Base-by-base conservation (phyloP, 208 protist species). In the Crithidia expoeki region DNA sequence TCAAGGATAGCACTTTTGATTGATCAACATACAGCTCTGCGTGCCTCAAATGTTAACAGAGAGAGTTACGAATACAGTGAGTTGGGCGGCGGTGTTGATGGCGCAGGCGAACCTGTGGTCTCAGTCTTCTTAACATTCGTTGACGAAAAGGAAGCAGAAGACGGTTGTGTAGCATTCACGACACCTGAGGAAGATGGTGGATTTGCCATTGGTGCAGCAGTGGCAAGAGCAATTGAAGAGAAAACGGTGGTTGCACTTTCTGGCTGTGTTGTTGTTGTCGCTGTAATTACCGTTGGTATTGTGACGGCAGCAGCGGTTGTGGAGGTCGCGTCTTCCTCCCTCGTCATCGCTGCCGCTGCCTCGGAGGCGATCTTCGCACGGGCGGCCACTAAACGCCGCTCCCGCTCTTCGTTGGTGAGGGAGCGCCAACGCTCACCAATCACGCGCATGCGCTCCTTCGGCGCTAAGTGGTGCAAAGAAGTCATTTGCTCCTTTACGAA, bases 401-500 rank as follows among this genome's bases (percentile, higher is more conserved):
- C 47, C 7, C 74, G 65, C 32, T 82, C 84, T 12, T 74, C 70
- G 17, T 38, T 62, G 16, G 74, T 79, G 14, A 86, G 63, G 4
- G 65, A 70, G 23, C 78, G 80, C 86, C 89, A 94, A 25, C 83
- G 80, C 50, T 76, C 67, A 1, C 67, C 83, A 40, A 91, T 79
- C 23, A 74, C 79, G 12, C 74, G 82, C 80, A 94, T 87, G 2
- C 84, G 72, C 38, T 94, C 81, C 55, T 65, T 76, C 14, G 70
- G 59, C 4, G 80, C 72, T 40, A 91, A 12, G 59, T 89, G 40
- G 27, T 68, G 76, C 16, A 94, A 23, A 0, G 58, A 60, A 4
- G 81, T 62, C 85, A 94, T 94, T 23, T 94, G 79, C 65, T 85
- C 76, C 73, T 85, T 82, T n/a, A 94, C 85, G 68, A 92, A 94